These are phyloP conservation scores for Spergularia bocconei DNA, from an alignment of 148 eudicot species.

Conservation along the genomic window DNA sequence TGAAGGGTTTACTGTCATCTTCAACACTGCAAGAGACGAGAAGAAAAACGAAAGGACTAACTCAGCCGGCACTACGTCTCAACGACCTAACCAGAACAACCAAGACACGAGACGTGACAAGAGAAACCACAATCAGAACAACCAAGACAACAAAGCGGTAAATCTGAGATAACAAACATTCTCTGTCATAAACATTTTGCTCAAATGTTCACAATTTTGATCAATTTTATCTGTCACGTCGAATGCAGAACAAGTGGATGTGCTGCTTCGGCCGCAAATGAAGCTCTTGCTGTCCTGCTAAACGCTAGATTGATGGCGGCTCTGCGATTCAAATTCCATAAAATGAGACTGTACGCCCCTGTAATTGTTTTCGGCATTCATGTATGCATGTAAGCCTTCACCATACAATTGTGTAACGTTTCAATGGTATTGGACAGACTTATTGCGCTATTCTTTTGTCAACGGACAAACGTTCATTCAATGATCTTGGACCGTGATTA, in stretches of 20 bases:
- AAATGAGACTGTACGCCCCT: neutral
- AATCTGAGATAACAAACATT: neutral
- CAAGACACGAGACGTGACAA: slow-evolving; percentile 5
- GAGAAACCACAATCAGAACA: slow-evolving; percentile 10
- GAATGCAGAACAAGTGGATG: slow-evolving; percentile 51
- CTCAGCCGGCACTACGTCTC: neutral
- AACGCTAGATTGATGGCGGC: neutral
- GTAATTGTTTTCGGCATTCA: neutral
- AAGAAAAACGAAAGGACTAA: slow-evolving; percentile 56
- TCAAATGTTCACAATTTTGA: neutral
- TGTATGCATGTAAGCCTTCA: neutral
- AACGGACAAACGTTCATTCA: too few relatives aligned
- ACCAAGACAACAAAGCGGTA: neutral
- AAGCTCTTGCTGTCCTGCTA: neutral
- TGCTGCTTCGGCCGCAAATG: slow-evolving; percentile 44
- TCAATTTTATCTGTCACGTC: neutral
- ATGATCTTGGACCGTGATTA: too few relatives aligned
- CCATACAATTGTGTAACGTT: neutral
- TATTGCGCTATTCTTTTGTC: neutral
- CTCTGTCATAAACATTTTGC: neutral
- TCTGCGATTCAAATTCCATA: neutral
- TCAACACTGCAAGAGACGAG: slow-evolving; percentile 74
- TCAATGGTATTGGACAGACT: too few relatives aligned
- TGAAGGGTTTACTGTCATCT: slow-evolving; percentile 45
- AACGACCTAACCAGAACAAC: slow-evolving; percentile 2